Evolutionary conservation across 1,284 basidiomycete species (phyloP).

Genomic region (Puccinia novopanici): DNA sequence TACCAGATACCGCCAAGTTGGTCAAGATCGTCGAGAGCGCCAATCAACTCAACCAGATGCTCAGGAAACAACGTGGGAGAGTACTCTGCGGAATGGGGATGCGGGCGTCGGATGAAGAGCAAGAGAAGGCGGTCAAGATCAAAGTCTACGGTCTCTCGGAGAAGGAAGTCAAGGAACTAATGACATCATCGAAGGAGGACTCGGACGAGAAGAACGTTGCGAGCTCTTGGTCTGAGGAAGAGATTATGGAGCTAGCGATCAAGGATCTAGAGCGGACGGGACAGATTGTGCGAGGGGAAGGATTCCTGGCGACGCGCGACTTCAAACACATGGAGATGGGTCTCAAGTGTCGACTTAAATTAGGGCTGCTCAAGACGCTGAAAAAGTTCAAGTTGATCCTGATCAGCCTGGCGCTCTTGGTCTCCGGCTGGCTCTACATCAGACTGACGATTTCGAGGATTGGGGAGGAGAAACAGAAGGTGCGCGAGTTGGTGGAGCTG

Average conservation of each 20-base stretch:
- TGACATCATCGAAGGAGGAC: conserved; percentile 58
- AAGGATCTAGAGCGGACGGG: conserved; percentile 78
- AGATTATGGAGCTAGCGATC: conserved; percentile 76
- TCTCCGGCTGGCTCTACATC: conserved; percentile 54
- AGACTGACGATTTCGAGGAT: conserved; percentile 62
- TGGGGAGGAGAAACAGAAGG: conserved; percentile 69
- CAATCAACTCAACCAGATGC: conserved; percentile 69
- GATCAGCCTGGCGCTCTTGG: conserved; percentile 63
- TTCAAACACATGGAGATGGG: conserved; percentile 66
- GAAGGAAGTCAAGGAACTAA: conserved; percentile 52
- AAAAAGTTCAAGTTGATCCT: conserved; percentile 70
- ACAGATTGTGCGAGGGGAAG: conserved; percentile 70
- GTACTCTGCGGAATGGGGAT: conserved; percentile 67
- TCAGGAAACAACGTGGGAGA: conserved; percentile 71
- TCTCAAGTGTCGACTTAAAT: conserved; percentile 70
- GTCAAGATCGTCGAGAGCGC: conserved; percentile 75
- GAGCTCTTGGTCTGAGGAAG: conserved; percentile 63
- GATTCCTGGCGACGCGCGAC: conserved; percentile 76
- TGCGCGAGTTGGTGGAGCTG: conserved; percentile 74
- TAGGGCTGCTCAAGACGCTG: conserved; percentile 71
- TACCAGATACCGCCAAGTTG: conserved; percentile 78
- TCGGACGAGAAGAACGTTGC: conserved; percentile 57
- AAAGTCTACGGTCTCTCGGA: conserved; percentile 55
- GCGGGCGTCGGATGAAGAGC: conserved; percentile 54
- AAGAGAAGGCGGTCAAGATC: conserved; percentile 47